Percentiles rank a stretch among this genome's conserved stretches.
phyloP scores from a whole-genome alignment of 352 stramenopile genomes.

The Blastocystis sp. region DNA sequence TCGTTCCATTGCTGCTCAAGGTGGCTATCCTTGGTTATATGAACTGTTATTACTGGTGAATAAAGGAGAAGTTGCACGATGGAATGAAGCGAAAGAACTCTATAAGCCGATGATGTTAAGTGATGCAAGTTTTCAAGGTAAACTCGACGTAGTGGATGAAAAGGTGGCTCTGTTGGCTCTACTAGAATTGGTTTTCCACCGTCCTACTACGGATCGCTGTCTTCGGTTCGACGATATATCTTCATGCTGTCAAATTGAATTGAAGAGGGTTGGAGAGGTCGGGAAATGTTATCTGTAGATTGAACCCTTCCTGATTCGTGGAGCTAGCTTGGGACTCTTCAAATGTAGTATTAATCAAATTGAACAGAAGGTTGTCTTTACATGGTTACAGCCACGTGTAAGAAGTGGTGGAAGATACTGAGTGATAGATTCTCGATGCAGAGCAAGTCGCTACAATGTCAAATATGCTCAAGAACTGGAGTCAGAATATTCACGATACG shows the following conservation, averaged over 20 bases:
- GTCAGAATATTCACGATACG: constrained; percentile 41
- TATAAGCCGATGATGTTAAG: neutral
- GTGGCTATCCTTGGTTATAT: constrained; percentile 16
- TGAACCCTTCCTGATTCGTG: constrained; percentile 52
- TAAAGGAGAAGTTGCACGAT: constrained; percentile 13
- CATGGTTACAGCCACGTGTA: constrained; percentile 42
- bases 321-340: constrained; percentile 40
- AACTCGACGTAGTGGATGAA: constrained; percentile 32
- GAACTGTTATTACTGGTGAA: constrained; percentile 35
- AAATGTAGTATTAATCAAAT: constrained; percentile 32
- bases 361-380: constrained; percentile 51
- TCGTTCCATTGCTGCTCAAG: neutral
- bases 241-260: neutral
- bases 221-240: constrained; percentile 18
- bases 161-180: constrained; percentile 46
- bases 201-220: neutral
- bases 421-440: constrained; percentile 22
- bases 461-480: constrained; percentile 50
- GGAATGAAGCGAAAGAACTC: constrained; percentile 10
- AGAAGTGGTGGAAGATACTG: neutral
- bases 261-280: neutral
- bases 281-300: neutral
- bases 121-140: neutral
- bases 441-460: constrained; percentile 33
- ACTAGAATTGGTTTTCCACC: constrained; percentile 1